Evolutionary conservation across 805 yeast species (phyloP).

Genomic region (Ogataea nakhonphanomensis): DNA sequence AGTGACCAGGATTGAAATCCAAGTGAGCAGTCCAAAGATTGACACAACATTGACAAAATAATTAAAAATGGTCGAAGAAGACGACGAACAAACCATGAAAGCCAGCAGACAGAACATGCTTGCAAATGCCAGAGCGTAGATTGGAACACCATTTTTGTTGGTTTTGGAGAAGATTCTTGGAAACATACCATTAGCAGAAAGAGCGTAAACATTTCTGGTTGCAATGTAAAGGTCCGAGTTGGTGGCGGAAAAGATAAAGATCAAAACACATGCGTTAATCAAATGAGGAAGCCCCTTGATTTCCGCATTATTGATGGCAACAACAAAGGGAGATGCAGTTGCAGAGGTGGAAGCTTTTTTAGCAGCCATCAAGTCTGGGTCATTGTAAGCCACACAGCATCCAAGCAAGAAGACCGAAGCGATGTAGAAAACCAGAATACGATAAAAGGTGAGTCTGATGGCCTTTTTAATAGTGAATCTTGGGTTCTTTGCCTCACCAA

Average conservation of each 20-base stretch:
- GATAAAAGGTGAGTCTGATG: slow-evolving; percentile 50
- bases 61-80: slow-evolving; percentile 54
- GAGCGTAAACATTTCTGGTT: slow-evolving; percentile 69
- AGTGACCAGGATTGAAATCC: slow-evolving; percentile 68
- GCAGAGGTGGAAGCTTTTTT: slow-evolving; percentile 50
- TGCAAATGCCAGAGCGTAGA: slow-evolving; percentile 49
- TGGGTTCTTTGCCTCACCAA: slow-evolving; percentile 48
- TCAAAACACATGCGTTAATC: slow-evolving; percentile 71
- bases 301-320: slow-evolving; percentile 67
- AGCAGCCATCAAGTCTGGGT: slow-evolving; percentile 41
- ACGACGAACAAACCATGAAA: slow-evolving; percentile 61
- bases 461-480: slow-evolving; percentile 50
- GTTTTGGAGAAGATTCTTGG: slow-evolving; percentile 65
- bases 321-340: slow-evolving; percentile 79
- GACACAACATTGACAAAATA: slow-evolving; percentile 77
- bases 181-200: slow-evolving; percentile 71
- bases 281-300: slow-evolving; percentile 69
- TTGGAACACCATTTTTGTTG: slow-evolving; percentile 69
- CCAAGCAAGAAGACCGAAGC: slow-evolving; percentile 52
- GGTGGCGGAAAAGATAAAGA: slow-evolving; percentile 78
- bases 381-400: slow-evolving; percentile 53
- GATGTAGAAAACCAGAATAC: slow-evolving; percentile 52
- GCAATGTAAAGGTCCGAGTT: slow-evolving; percentile 78
- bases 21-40: slow-evolving; percentile 69
- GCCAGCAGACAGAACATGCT: slow-evolving; percentile 60